Conservation (phyloP, 2,329 filamentous ascomycete species). For the Didymella lethalis region DNA sequence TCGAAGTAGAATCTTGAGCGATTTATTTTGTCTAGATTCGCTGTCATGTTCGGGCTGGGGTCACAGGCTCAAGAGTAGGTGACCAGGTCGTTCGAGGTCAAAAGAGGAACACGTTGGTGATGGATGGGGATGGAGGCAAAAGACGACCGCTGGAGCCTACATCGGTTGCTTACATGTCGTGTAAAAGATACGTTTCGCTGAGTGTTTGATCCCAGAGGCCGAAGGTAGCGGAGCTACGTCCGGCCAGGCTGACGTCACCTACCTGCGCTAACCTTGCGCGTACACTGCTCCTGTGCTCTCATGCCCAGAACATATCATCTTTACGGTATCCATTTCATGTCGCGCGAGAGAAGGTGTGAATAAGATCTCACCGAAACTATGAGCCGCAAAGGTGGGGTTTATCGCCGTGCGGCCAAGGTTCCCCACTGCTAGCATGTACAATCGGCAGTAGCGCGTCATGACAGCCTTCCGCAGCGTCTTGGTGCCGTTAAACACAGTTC, state of each 20-base stretch:
- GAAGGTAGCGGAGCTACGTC: constrained; percentile 5
- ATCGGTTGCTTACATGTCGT: neutral
- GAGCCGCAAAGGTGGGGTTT: neutral
- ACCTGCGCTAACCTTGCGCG: neutral
- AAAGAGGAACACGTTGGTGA: neutral
- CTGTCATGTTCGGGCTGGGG: neutral
- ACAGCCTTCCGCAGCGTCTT: neutral
- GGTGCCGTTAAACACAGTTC: neutral
- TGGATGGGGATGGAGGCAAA: neutral
- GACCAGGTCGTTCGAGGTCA: neutral
- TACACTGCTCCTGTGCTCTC: neutral
- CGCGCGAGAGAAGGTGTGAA: neutral
- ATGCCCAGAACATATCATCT: neutral
- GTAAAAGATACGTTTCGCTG: constrained; percentile 7
- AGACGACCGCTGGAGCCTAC: neutral
- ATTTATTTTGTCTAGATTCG: constrained; percentile 30
- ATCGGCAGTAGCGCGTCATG: neutral
- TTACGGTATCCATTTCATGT: neutral
- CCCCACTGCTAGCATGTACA: neutral
- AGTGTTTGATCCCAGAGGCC: neutral
- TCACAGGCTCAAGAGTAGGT: neutral
- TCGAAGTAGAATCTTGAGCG: constrained; percentile 42
- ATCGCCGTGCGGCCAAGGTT: neutral
- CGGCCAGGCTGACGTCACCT: constrained; percentile 10
- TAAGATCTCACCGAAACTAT: neutral